Conservation (phyloP, 257 asterid genomes). For the Solanum lycopersicoides region DNA sequence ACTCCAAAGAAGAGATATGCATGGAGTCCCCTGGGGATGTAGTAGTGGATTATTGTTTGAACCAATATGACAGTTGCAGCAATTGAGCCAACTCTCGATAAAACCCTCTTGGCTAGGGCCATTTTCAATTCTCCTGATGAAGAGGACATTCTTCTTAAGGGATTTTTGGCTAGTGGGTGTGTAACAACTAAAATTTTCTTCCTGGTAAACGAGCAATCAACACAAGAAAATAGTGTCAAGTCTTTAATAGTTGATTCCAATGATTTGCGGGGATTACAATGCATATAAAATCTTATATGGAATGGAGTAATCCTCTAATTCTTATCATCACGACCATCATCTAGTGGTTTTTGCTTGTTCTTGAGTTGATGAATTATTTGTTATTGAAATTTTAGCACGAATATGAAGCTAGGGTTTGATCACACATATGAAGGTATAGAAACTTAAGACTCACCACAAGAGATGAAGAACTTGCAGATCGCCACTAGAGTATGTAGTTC, state of each 20-base stretch:
- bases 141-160: constrained; percentile 1
- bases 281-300: not conserved
- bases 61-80: not conserved
- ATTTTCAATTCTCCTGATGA: not conserved
- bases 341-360: too few relatives aligned
- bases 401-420: not conserved
- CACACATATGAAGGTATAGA: not conserved
- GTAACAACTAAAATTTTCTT: not conserved
- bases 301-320: not conserved
- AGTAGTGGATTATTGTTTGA: not conserved
- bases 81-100: constrained; percentile 4
- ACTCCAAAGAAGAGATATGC: not conserved
- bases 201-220: not conserved
- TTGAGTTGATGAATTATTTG: not conserved
- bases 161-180: not conserved
- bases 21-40: constrained; percentile 3
- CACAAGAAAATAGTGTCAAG: too few relatives aligned
- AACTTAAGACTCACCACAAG: not conserved
- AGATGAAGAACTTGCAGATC: not conserved
- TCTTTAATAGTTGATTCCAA: not conserved
- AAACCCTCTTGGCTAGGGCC: not conserved
- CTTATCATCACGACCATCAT: too few relatives aligned
- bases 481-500: not conserved
- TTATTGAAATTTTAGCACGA: not conserved
- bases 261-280: not conserved